Percentiles rank a stretch among this genome's conserved stretches.
phyloP scores from a whole-genome alignment of 805 yeast species.

The Pichia heedii region DNA sequence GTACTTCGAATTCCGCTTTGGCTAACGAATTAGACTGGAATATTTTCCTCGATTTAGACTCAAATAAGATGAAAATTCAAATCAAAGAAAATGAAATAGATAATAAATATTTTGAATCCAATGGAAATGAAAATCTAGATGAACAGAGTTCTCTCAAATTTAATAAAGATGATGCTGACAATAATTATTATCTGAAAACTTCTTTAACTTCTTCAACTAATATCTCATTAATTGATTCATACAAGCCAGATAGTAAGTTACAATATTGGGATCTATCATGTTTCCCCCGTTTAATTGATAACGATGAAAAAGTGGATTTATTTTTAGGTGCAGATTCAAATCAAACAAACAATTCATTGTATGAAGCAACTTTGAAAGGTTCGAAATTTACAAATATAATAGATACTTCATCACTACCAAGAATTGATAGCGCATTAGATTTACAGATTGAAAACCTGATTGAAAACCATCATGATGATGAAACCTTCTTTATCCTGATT shows the following conservation, averaged over 20 bases:
- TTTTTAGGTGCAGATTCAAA: neutral
- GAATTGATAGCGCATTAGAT: constrained; percentile 18
- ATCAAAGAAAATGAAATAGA: constrained; percentile 4
- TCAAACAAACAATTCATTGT: neutral
- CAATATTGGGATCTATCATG: constrained; percentile 13
- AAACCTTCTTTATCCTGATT: constrained; percentile 18
- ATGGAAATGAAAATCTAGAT: no score
- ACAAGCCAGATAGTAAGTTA: constrained; percentile 5
- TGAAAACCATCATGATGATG: constrained; percentile 23
- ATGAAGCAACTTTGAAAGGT: neutral
- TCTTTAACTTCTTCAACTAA: constrained; percentile 17
- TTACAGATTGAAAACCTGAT: constrained; percentile 13
- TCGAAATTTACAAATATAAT: constrained; percentile 2
- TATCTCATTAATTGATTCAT: constrained; percentile 7
- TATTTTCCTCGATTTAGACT: constrained; percentile 50
- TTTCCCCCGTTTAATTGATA: constrained; percentile 4
- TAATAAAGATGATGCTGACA: neutral
- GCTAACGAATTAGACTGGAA: constrained; percentile 50
- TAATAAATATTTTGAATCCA: constrained; percentile 2
- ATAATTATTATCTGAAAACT: no score
- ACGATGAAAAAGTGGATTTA: neutral
- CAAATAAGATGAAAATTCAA: constrained; percentile 29
- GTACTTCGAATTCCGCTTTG: constrained; percentile 61
- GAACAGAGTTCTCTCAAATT: no score
- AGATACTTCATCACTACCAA: constrained; percentile 12